These are phyloP conservation scores for Smithsoniella earleae DNA, from an alignment of 163 green algal species.

Conservation along the genomic window DNA sequence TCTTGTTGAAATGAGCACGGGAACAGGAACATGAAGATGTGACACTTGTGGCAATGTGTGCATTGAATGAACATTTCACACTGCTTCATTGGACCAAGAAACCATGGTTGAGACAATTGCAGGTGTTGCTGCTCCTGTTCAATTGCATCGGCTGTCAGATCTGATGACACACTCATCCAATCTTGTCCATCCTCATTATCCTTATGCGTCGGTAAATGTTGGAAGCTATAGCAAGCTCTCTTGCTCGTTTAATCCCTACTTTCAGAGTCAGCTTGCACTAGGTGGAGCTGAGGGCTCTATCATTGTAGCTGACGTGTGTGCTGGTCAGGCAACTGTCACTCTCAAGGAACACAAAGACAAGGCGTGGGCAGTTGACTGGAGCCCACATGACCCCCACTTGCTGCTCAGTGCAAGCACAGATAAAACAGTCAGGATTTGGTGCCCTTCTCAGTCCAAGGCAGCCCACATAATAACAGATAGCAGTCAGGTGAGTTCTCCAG, in stretches of 20 bases:
- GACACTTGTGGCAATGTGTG: too few relatives aligned
- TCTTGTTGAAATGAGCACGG: too few relatives aligned
- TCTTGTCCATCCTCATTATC: too few relatives aligned
- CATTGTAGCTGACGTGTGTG: neutral
- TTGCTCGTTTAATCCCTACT: slow-evolving; percentile 10
- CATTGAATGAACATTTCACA: too few relatives aligned
- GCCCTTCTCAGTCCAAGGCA: neutral
- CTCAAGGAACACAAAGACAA: neutral
- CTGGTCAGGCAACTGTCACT: neutral
- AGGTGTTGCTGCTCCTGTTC: too few relatives aligned
- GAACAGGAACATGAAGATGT: too few relatives aligned
- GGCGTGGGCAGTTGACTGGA: neutral
- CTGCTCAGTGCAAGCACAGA: neutral
- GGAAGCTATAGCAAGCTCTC: too few relatives aligned
- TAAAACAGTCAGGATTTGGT: slow-evolving; percentile 3
- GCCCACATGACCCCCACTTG: neutral
- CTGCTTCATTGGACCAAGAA: too few relatives aligned
- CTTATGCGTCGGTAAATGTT: too few relatives aligned
- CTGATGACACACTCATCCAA: too few relatives aligned
- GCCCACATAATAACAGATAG: neutral
- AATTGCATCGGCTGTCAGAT: too few relatives aligned
- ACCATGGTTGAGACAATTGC: too few relatives aligned
- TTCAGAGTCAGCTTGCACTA: neutral
- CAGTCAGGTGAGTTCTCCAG: neutral
- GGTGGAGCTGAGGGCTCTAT: neutral